Base-by-base conservation (phyloP, 2,329 filamentous ascomycete species). In the Leptoxyphium fumago region DNA sequence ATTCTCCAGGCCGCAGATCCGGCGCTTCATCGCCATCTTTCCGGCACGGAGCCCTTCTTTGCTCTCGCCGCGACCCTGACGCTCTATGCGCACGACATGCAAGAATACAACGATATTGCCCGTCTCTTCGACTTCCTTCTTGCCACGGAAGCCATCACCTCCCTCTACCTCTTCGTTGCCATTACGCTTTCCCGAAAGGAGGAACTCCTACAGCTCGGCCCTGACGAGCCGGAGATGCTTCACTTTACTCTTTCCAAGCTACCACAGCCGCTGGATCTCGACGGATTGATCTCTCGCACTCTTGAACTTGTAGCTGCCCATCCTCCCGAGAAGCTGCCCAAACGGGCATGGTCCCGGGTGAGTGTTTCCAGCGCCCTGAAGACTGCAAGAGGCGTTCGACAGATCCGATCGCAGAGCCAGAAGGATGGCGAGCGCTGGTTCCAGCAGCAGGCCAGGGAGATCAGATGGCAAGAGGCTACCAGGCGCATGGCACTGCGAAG, bases 31-130 rank as follows among this genome's bases (percentile, higher is more conserved):
- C 67, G 64, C 7, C 89, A 94, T 64, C 47, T 63, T n/a, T 51
- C 51, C 17, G 40, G 53, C 18, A 53, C 58, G 4, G 78, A 88
- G 58, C 89, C 91, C 1, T 95, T 88, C 62, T 98, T 94, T 62
- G 91, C 91, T 4, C 72, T 98, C 5, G 80, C 85, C n/a, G 87
- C 86, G 40, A 94, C 87, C 0, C 73, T 98, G 38, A 98, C 93
- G 29, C 80, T 98, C 69, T 98, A 95, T 62, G 87, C 91, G 14
- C 91, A 98, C 64, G 89, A 96, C 61, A 87, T 98, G 48, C 81
- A 91, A 62, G 79, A 82, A 38, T 95, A 94, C 60, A 76, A 77
- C 49, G 83, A 89, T 52, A 96, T 98, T 57, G 77, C 87, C 29
- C 78, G 91, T 18, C 69, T 98, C 1, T 98, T 95, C 61, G 91